Evolutionary conservation across 75 land plant genomes (phyloP).

Genomic region (Isoetes taiwanensis): DNA sequence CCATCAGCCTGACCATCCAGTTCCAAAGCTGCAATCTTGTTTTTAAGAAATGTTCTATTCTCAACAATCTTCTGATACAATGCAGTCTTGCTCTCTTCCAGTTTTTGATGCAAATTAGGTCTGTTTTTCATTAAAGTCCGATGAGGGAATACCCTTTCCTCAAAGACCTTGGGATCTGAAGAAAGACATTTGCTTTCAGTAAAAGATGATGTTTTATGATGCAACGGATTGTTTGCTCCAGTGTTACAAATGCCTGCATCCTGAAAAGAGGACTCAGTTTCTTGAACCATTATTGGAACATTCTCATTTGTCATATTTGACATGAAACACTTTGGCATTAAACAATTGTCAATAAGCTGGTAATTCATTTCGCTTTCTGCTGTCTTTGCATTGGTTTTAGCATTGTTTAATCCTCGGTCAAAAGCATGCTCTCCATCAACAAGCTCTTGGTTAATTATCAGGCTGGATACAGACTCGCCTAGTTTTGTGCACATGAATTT

Average conservation of each 20-base stretch:
- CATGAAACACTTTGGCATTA: no score
- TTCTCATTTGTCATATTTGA: no score
- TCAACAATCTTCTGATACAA: not conserved
- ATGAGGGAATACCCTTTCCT: not conserved
- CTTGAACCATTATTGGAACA: no score
- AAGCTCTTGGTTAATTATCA: conserved; percentile 9
- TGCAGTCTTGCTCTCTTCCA: not conserved
- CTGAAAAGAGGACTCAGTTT: no score
- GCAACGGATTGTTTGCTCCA: not conserved
- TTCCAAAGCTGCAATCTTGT: conserved; percentile 10
- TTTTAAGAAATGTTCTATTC: conserved; percentile 3
- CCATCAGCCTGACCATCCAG: not conserved
- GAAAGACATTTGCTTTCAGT: not conserved
- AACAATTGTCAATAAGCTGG: no score
- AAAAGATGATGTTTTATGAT: not conserved
- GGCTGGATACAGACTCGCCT: not conserved
- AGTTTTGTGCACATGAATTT: conserved; percentile 34
- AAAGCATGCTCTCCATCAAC: not conserved
- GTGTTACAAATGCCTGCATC: no score
- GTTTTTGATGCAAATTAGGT: conserved; percentile 10
- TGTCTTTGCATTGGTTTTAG: no score
- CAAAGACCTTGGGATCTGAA: not conserved
- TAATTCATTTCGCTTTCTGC: no score
- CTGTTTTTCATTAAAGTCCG: conserved; percentile 11
- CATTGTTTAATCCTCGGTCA: not conserved